Percentiles rank a stretch among this genome's conserved stretches.
Evolutionary conservation across 495 filamentous ascomycete species (phyloP).

Genomic region (Tuber borchii): DNA sequence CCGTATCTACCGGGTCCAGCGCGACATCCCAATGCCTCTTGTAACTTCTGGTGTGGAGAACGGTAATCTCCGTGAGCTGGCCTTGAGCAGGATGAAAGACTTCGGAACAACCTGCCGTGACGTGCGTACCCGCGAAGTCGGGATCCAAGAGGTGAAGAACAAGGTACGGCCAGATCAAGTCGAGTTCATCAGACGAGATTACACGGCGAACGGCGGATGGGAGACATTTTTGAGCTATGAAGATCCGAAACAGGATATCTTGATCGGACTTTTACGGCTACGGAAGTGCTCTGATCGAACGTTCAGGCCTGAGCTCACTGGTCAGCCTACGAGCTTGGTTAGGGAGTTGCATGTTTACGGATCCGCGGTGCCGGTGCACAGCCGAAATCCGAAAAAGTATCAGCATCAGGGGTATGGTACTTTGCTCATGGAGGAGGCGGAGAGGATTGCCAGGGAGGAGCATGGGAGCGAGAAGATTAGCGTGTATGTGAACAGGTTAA

Average conservation of each 20-base stretch:
- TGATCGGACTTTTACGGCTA: constrained; percentile 83
- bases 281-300: constrained; percentile 85
- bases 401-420: constrained; percentile 98
- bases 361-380: constrained; percentile 88
- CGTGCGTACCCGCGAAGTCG: constrained; percentile 94
- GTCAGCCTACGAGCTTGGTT: constrained; percentile 83
- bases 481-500: constrained; percentile 48
- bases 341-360: constrained; percentile 96
- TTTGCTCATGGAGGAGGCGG: constrained; percentile 93
- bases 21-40: constrained; percentile 97
- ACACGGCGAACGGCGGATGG: constrained; percentile 91
- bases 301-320: constrained; percentile 77
- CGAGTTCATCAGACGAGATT: constrained; percentile 92
- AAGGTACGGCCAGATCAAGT: constrained; percentile 95
- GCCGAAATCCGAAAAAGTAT: constrained; percentile 87
- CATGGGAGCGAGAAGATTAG: constrained; percentile 89
- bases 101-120: constrained; percentile 96
- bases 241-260: constrained; percentile 95
- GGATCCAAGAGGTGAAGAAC: constrained; percentile 97
- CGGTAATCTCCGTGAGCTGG: constrained; percentile 88
- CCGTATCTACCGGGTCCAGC: constrained; percentile 94
- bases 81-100: constrained; percentile 92
- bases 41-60: constrained; percentile 97
- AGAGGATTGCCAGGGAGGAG: constrained; percentile 87
- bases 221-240: constrained; percentile 98